Evolutionary conservation across 768 basidiomycete genomes (phyloP).

Genomic region (Psilocybe sp.): DNA sequence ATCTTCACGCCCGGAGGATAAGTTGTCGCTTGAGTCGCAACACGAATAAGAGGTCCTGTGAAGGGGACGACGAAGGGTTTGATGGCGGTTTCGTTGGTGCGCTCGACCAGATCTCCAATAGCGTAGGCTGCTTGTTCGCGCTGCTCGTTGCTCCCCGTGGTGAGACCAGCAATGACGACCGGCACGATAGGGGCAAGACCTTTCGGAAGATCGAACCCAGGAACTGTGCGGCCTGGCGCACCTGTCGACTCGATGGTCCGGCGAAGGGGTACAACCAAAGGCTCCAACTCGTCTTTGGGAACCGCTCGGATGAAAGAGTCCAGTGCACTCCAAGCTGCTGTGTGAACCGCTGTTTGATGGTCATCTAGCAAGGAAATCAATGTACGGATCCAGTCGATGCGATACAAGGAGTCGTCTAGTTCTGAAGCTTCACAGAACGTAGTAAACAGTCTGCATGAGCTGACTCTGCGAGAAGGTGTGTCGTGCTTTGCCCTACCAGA

Average conservation of each 20-base stretch:
- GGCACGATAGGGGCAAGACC: conserved; percentile 83
- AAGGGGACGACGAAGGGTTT: conserved; percentile 95
- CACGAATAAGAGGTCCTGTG: conserved; percentile 93
- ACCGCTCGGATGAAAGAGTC: conserved; percentile 87
- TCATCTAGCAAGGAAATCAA: conserved; percentile 85
- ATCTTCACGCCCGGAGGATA: conserved; percentile 93
- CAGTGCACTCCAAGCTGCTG: conserved; percentile 78
- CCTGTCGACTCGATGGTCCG: conserved; percentile 86
- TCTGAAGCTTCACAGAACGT: conserved; percentile 82
- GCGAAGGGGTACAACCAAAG: conserved; percentile 85
- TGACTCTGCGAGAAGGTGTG: conserved; percentile 66
- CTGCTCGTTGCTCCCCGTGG: conserved; percentile 92
- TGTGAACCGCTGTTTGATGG: conserved; percentile 67
- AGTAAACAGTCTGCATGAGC: conserved; percentile 74
- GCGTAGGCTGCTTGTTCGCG: conserved; percentile 94
- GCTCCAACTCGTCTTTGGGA: conserved; percentile 91
- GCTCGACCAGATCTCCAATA: conserved; percentile 92
- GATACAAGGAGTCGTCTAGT: conserved; percentile 81
- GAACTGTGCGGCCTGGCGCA: conserved; percentile 70
- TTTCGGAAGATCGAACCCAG: conserved; percentile 84
- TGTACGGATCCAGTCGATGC: conserved; percentile 92
- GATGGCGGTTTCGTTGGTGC: conserved; percentile 77
- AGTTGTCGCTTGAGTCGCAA: conserved; percentile 84
- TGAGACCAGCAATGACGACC: conserved; percentile 88
- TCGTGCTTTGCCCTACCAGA: conserved; percentile 77